phyloP scores from a whole-genome alignment of 2,329 filamentous ascomycete species.

The Epichloe sylvatica region DNA sequence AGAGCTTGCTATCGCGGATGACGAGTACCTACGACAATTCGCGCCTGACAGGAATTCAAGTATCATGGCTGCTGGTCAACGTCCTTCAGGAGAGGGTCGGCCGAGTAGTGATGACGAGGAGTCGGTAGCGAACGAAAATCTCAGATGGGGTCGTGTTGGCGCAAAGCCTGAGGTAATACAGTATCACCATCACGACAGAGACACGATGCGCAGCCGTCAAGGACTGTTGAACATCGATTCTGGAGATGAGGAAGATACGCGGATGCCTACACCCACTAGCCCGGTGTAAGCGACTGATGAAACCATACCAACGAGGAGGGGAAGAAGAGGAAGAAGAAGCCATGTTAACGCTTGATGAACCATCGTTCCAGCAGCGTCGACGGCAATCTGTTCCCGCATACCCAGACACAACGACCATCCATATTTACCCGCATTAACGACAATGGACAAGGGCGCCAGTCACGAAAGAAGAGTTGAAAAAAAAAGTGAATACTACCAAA shows the following conservation, averaged over 20 bases:
- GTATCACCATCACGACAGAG: conserved; percentile 28
- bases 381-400: neutral
- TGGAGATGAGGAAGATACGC: conserved; percentile 19
- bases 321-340: neutral
- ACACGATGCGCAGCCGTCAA: conserved; percentile 38
- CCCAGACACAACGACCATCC: neutral
- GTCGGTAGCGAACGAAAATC: conserved; percentile 25
- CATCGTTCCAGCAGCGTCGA: neutral
- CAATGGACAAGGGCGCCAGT: too few species aligned
- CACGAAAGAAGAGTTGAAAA: neutral
- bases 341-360: neutral
- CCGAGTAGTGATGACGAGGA: conserved; percentile 48
- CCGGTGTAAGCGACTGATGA: neutral
- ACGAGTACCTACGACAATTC: conserved; percentile 55
- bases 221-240: conserved; percentile 33
- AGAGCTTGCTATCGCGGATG: conserved; percentile 47
- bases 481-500: neutral
- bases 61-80: conserved; percentile 21
- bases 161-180: conserved; percentile 45
- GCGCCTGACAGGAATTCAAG: conserved; percentile 15
- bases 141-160: conserved; percentile 38
- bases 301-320: neutral
- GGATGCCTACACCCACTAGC: conserved; percentile 10
- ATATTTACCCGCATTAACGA: too few species aligned
- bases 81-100: conserved; percentile 34